These are phyloP conservation scores for Chaetomium sp. DNA, from an alignment of 2,329 filamentous ascomycete species.

Conservation along the genomic window DNA sequence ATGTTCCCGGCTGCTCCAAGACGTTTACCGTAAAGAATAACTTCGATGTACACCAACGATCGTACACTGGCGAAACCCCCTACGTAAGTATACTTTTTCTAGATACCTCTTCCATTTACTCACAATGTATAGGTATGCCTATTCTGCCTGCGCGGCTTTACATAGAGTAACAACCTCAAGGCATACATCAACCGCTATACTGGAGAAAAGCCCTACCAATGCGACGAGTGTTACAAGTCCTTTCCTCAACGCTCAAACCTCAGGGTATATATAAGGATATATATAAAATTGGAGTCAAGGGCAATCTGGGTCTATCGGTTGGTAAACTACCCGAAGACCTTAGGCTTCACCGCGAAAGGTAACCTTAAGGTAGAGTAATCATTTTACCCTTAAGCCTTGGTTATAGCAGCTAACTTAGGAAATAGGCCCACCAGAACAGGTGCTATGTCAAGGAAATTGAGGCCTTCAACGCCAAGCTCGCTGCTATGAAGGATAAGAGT, in stretches of 20 bases:
- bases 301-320: slow-evolving; percentile 70
- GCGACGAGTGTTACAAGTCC: slow-evolving; percentile 75
- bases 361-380: slow-evolving; percentile 74
- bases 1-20: slow-evolving; percentile 73
- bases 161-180: slow-evolving; percentile 87
- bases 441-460: slow-evolving; percentile 79
- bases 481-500: slow-evolving; percentile 62
- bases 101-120: too few relatives aligned
- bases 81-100: slow-evolving; percentile 82
- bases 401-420: slow-evolving; percentile 15
- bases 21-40: slow-evolving; percentile 91
- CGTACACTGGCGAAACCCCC: slow-evolving; percentile 87
- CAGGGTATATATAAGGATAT: slow-evolving; percentile 78
- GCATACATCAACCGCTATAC: slow-evolving; percentile 83
- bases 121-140: slow-evolving; percentile 61
- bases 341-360: slow-evolving; percentile 85
- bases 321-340: slow-evolving; percentile 82
- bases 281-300: slow-evolving; percentile 69
- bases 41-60: slow-evolving; percentile 82
- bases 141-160: slow-evolving; percentile 78
- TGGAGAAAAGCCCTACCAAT: slow-evolving; percentile 81
- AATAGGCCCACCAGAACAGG: slow-evolving; percentile 86
- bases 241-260: slow-evolving; percentile 89
- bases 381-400: background rate
- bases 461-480: slow-evolving; percentile 70